phyloP scores from a whole-genome alignment of 2,329 filamentous ascomycete genomes.

The Pyrenochaeta sp. region DNA sequence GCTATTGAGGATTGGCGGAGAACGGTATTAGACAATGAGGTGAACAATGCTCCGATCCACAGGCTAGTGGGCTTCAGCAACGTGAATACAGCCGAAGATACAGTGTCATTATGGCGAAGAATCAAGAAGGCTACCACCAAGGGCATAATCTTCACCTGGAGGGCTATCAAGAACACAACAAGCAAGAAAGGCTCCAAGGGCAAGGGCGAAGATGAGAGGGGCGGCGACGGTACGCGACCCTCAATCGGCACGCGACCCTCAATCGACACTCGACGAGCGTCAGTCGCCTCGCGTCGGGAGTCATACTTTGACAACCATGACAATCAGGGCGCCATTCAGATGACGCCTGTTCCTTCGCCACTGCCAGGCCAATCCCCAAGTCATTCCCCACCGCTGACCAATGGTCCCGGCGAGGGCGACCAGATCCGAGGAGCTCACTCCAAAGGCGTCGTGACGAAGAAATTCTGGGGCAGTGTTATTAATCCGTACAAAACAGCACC shows the following conservation, averaged over 20 bases:
- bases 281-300: conserved; percentile 63
- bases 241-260: conserved; percentile 75
- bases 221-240: conserved; percentile 62
- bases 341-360: conserved; percentile 93
- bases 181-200: conserved; percentile 44
- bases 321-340: conserved; percentile 74
- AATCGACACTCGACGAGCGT: conserved; percentile 68
- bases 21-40: conserved; percentile 87
- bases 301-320: conserved; percentile 58
- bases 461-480: conserved; percentile 73
- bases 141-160: conserved; percentile 65
- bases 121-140: conserved; percentile 88
- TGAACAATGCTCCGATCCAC: conserved; percentile 97
- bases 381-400: conserved; percentile 39
- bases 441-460: conserved; percentile 49
- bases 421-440: conserved; percentile 35
- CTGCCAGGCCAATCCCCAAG: conserved; percentile 60
- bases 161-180: conserved; percentile 54
- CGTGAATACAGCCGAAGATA: conserved; percentile 89
- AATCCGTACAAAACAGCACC: conserved; percentile 72
- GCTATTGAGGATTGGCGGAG: conserved; percentile 94
- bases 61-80: conserved; percentile 88
- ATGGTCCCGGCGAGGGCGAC: conserved; percentile 34
- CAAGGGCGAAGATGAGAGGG: conserved; percentile 59
- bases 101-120: conserved; percentile 83